phyloP scores from a whole-genome alignment of 305 asterid genomes.

The Fraxinus nigra region DNA sequence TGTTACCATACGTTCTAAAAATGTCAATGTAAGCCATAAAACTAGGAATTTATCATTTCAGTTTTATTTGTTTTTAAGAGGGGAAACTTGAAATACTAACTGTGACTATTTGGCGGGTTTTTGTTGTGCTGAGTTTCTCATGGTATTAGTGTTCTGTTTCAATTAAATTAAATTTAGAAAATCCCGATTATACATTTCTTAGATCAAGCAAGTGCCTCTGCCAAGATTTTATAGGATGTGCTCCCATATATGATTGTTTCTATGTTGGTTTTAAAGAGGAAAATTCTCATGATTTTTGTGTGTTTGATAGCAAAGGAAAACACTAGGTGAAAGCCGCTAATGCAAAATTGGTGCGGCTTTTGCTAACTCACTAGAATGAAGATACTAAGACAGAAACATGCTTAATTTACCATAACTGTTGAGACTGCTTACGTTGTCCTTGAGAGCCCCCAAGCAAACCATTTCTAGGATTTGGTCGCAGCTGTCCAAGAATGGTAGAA shows the following conservation, averaged over 20 bases:
- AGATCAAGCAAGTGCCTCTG: constrained; percentile 1
- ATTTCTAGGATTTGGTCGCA: not conserved
- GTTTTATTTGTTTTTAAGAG: constrained; percentile 6
- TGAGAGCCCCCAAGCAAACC: not conserved
- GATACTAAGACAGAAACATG: not conserved
- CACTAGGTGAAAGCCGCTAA: not conserved
- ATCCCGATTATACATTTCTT: not conserved
- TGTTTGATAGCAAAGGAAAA: constrained; percentile 4
- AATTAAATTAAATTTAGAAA: not conserved
- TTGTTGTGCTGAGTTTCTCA: not conserved
- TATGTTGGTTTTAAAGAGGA: not conserved
- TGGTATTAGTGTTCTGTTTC: not conserved
- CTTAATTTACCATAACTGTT: not conserved
- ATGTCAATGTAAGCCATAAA: not conserved
- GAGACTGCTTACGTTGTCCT: not conserved
- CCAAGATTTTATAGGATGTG: not conserved
- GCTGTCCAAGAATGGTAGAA: not conserved
- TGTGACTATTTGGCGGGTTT: not conserved
- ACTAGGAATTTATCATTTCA: not conserved
- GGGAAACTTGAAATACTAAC: not conserved
- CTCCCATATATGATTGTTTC: not conserved
- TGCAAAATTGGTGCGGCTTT: not conserved
- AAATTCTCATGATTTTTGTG: not conserved
- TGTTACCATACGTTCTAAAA: not conserved
- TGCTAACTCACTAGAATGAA: not conserved